phyloP scores from a whole-genome alignment of 148 eudicot species.

The Rheum nobile region DNA sequence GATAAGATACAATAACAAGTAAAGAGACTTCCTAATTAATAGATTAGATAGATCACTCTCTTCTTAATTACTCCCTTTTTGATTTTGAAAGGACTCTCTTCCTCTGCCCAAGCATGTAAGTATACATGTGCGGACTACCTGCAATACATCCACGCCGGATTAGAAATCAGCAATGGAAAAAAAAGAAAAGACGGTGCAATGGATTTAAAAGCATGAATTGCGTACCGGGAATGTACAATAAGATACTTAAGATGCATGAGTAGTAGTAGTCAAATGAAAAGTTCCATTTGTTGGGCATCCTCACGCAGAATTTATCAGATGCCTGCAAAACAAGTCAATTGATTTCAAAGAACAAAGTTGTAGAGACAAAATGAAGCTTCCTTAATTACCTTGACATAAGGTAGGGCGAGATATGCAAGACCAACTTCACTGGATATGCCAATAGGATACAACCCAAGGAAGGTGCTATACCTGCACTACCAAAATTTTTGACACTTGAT shows the following conservation, averaged over 20 bases:
- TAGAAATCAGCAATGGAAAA: neutral
- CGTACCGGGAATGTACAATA: constrained; percentile 67
- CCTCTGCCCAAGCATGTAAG: constrained; percentile 83
- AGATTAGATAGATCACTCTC: neutral
- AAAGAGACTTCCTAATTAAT: neutral
- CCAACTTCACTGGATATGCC: constrained; percentile 94
- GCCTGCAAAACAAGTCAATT: constrained; percentile 29
- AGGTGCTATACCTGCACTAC: constrained; percentile 80
- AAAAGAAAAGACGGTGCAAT: neutral
- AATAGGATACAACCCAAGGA: constrained; percentile 66
- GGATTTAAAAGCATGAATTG: neutral
- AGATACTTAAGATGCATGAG: constrained; percentile 43
- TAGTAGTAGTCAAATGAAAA: constrained; percentile 77
- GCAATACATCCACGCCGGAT: constrained; percentile 7
- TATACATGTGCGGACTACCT: constrained; percentile 89
- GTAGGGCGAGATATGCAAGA: constrained; percentile 52
- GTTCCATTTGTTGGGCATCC: constrained; percentile 98
- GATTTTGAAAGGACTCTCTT: constrained; percentile 78
- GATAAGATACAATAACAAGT: neutral
- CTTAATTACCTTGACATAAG: constrained; percentile 53
- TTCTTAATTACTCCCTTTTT: constrained; percentile 21
- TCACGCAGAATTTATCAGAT: constrained; percentile 49
- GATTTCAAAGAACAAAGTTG: no score
- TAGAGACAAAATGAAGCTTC: neutral
- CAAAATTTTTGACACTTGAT: neutral